phyloP scores from a whole-genome alignment of 768 basidiomycete genomes.

The Termitomyces sp. region DNA sequence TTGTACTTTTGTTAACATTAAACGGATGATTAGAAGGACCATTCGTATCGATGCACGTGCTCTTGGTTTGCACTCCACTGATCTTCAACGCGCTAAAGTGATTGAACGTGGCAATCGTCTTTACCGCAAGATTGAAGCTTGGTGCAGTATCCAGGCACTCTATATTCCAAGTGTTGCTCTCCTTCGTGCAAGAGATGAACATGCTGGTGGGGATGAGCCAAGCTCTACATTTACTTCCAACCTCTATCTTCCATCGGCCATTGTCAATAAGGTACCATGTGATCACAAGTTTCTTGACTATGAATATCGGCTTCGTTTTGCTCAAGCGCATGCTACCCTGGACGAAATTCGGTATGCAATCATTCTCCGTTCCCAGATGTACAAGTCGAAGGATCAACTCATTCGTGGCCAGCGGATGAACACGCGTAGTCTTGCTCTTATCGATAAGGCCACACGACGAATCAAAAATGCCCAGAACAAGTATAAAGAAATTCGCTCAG shows the following conservation, averaged over 20 bases:
- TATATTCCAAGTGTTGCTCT: slow-evolving; percentile 20
- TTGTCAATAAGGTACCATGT: background rate
- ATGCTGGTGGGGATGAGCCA: background rate
- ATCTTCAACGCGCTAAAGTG: slow-evolving; percentile 23
- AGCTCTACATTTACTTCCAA: background rate
- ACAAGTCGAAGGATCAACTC: slow-evolving; percentile 22
- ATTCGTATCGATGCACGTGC: slow-evolving; percentile 9
- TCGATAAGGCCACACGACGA: background rate
- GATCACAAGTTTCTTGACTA: slow-evolving; percentile 8
- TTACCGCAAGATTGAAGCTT: slow-evolving; percentile 20
- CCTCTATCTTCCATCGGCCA: background rate
- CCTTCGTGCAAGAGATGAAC: background rate
- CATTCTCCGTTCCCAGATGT: slow-evolving; percentile 22
- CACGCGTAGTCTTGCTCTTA: slow-evolving; percentile 17
- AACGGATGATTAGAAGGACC: slow-evolving; percentile 7
- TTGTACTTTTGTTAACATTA: background rate
- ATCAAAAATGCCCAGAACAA: background rate
- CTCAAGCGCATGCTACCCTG: slow-evolving; percentile 19
- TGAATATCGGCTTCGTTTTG: slow-evolving; percentile 15
- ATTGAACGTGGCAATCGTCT: slow-evolving; percentile 20
- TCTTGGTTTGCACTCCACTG: slow-evolving; percentile 20
- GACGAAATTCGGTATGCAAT: slow-evolving; percentile 24
- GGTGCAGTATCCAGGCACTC: slow-evolving; percentile 21
- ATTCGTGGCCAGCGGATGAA: slow-evolving; percentile 20
- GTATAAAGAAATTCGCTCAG: background rate